Evolutionary conservation across 192 early-diverging fungal genomes (phyloP).

Genomic region (Umbelopsis isabellina): DNA sequence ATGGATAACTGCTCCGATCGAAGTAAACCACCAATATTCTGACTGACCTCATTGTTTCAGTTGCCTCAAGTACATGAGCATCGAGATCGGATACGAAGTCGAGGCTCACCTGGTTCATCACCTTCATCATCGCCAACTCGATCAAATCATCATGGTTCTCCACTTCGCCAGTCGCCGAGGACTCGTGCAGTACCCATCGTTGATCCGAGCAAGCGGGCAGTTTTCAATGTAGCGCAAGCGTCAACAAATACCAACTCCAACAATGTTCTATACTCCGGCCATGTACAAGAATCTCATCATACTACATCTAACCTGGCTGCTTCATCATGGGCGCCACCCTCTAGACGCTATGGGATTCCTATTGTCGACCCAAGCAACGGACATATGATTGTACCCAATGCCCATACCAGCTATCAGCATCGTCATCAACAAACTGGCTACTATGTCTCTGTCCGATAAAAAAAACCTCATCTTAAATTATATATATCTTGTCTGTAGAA

Average conservation of each 20-base stretch:
- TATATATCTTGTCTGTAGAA: conserved; percentile 13
- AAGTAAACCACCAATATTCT: neutral
- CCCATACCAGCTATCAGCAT: neutral
- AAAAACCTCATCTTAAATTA: neutral
- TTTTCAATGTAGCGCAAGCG: neutral
- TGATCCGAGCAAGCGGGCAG: conserved; percentile 20
- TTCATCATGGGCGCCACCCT: neutral
- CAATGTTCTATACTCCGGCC: neutral
- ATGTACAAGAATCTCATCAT: neutral
- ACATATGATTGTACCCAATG: conserved; percentile 18
- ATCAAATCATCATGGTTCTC: conserved; percentile 3
- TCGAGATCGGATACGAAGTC: conserved; percentile 14
- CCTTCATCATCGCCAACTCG: conserved; percentile 7
- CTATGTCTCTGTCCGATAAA: conserved; percentile 21
- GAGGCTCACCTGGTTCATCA: neutral
- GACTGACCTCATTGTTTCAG: neutral
- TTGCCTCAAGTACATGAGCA: conserved; percentile 11
- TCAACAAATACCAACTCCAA: neutral
- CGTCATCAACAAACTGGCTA: neutral
- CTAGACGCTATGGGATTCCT: conserved; percentile 13
- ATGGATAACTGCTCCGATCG: too few relatives aligned
- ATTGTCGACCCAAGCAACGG: conserved; percentile 11
- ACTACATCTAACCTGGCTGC: neutral
- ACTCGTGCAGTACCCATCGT: conserved; percentile 15
- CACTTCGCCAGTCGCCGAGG: conserved; percentile 17